Evolutionary conservation across 2,329 filamentous ascomycete genomes (phyloP), one percentile per base, ranked within the genome.

Genomic region (Pyricularia sp.): DNA sequence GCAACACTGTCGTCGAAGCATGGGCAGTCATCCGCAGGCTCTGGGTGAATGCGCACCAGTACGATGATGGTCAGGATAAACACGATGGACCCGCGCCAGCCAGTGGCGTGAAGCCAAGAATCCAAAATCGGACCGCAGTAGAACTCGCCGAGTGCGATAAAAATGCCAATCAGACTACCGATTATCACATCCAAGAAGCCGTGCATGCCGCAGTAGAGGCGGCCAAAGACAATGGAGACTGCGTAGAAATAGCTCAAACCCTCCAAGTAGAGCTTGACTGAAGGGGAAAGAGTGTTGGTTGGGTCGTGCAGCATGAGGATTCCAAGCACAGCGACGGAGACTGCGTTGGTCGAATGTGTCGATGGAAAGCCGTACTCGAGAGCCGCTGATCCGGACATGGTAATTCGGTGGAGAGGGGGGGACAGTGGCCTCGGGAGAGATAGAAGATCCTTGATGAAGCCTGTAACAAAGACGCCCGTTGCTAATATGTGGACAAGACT

Each of bases 201-300:
- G 79, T 99, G 95, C 95, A 99, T 99, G 71, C 95, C 95, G 76
- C 95, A 99, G 81, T 99, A 98, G 50, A 99, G 83, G 25, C 95
- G 89, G 6, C 95, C 95, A 71, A 98, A 82, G 59, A 97, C 86
- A 75, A 99, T 98, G 30, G 94, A 97, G 14, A 88, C 81, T 42
- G 92, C 92, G 77, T 98, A 99, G 73, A 92, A 90, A 78, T 95
- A 96, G 59, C 90, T 89, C 6, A 92, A 78, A 5, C 80, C 78
- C 76, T 95, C 91, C 30, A 97, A 81, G 4, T 84, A 79, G 3
- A 89, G 71, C 73, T 87, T 90, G 1, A 86, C 84, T 23, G 85
- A 81, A 2, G 87, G 81, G 36, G 85, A 80, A 70, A 92, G 81
- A 69, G 89, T 88, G 58, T 63, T 68, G 55, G 12, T 61, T 17